Evolutionary conservation across 1,139 yeast genomes (phyloP).

Genomic region (Sugiyamaella japonica): DNA sequence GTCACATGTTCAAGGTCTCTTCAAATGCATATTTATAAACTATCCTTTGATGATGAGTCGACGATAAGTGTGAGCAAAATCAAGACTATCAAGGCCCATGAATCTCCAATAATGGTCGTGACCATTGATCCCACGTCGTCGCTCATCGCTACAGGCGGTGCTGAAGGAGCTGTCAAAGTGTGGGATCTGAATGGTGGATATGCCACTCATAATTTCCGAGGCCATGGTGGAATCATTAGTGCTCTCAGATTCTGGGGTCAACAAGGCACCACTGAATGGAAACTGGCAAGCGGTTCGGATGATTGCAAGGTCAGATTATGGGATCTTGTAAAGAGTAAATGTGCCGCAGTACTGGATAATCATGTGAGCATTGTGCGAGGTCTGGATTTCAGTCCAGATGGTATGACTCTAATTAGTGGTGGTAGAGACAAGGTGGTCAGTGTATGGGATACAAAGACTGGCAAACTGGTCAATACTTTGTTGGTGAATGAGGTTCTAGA

Average conservation of each 20-base stretch:
- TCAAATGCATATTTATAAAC: constrained; percentile 65
- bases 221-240: constrained; percentile 93
- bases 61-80: constrained; percentile 26
- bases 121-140: constrained; percentile 79
- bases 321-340: constrained; percentile 83
- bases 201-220: constrained; percentile 85
- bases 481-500: constrained; percentile 82
- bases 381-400: constrained; percentile 58
- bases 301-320: constrained; percentile 79
- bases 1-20: constrained; percentile 84
- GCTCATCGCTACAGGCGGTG: constrained; percentile 88
- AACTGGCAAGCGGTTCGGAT: constrained; percentile 79
- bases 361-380: constrained; percentile 90
- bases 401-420: constrained; percentile 66
- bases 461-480: constrained; percentile 61
- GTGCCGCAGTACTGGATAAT: constrained; percentile 60
- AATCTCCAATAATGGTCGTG: constrained; percentile 81
- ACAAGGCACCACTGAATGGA: constrained; percentile 67
- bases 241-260: constrained; percentile 67
- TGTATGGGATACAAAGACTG: constrained; percentile 53
- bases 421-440: constrained; percentile 85
- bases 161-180: constrained; percentile 89
- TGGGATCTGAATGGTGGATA: constrained; percentile 91
- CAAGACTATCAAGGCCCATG: constrained; percentile 47
- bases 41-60: constrained; percentile 32